phyloP scores from a whole-genome alignment of 148 eudicot species.

The Chenopodium suecicum region DNA sequence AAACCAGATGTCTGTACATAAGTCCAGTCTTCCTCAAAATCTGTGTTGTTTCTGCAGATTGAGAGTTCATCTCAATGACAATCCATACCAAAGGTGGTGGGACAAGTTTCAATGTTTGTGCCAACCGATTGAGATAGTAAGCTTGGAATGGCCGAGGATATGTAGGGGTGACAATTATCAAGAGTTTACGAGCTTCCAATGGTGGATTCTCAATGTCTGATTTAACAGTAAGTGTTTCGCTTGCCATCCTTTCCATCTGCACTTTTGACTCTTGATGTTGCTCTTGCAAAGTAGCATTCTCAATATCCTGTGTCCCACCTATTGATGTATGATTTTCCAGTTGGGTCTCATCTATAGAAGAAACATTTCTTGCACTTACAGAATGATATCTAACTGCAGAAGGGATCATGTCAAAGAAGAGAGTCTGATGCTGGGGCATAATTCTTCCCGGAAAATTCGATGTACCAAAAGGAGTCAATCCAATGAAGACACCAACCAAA shows the following conservation, averaged over 20 bases:
- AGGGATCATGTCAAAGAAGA: conserved; percentile 46
- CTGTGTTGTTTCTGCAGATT: conserved; percentile 67
- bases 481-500: conserved; percentile 60
- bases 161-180: conserved; percentile 84
- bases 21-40: conserved; percentile 72
- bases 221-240: conserved; percentile 32
- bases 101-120: conserved; percentile 62
- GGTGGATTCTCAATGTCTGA: conserved; percentile 27
- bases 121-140: conserved; percentile 74
- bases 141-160: conserved; percentile 58
- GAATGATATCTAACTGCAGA: conserved; percentile 36
- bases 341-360: conserved; percentile 22
- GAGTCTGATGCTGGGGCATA: conserved; percentile 46
- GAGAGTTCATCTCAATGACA: conserved; percentile 75
- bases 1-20: conserved; percentile 79
- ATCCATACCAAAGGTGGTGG: conserved; percentile 76
- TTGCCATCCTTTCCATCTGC: conserved; percentile 13
- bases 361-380: conserved; percentile 28
- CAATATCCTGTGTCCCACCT: conserved; percentile 22
- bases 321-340: conserved; percentile 8
- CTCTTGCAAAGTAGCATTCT: conserved; percentile 25
- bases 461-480: conserved; percentile 62
- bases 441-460: conserved; percentile 39
- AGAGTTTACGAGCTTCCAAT: conserved; percentile 44
- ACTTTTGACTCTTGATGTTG: conserved; percentile 25